These are phyloP conservation scores for Chlorencoelia australis DNA, from an alignment of 2,329 filamentous ascomycete genomes.

Conservation along the genomic window DNA sequence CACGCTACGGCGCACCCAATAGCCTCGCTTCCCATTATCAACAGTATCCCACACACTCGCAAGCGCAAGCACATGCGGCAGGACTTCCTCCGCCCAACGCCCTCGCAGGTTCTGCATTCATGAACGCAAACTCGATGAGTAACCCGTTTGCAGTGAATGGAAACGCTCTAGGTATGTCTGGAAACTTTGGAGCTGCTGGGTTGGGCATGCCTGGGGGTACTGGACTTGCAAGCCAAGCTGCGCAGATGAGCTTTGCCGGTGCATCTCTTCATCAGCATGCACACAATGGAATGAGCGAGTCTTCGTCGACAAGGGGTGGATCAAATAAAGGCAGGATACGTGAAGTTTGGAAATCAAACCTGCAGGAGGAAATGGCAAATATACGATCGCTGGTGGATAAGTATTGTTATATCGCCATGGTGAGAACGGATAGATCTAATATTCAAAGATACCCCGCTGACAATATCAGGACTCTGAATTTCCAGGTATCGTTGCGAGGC, in stretches of 20 bases:
- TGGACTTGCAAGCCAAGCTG: slow-evolving; percentile 76
- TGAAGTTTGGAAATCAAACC: slow-evolving; percentile 90
- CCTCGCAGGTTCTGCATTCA: slow-evolving; percentile 62
- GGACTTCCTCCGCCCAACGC: slow-evolving; percentile 44
- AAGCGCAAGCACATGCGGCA: slow-evolving; percentile 36
- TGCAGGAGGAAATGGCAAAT: slow-evolving; percentile 81
- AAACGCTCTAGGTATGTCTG: slow-evolving; percentile 44
- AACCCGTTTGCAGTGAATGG: slow-evolving; percentile 53
- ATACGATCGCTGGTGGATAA: slow-evolving; percentile 76
- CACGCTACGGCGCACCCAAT: slow-evolving; percentile 27
- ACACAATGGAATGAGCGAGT: slow-evolving; percentile 42
- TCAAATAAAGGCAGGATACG: slow-evolving; percentile 71
- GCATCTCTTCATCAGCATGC: slow-evolving; percentile 52
- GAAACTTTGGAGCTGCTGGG: slow-evolving; percentile 46
- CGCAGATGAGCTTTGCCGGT: slow-evolving; percentile 76
- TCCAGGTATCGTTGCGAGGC: slow-evolving; percentile 90
- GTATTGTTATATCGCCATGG: slow-evolving; percentile 97
- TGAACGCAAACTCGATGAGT: slow-evolving; percentile 56
- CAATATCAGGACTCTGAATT: slow-evolving; percentile 81
- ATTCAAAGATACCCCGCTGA: slow-evolving; percentile 14
- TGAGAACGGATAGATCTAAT: slow-evolving; percentile 36
- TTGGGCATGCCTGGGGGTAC: slow-evolving; percentile 42
- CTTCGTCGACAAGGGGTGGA: slow-evolving; percentile 41
- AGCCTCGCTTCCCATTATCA: slow-evolving; percentile 31
- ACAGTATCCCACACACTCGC: slow-evolving; percentile 36